These are phyloP conservation scores for Coemansia sp. DNA, from an alignment of 192 early-diverging fungal species.

Conservation along the genomic window DNA sequence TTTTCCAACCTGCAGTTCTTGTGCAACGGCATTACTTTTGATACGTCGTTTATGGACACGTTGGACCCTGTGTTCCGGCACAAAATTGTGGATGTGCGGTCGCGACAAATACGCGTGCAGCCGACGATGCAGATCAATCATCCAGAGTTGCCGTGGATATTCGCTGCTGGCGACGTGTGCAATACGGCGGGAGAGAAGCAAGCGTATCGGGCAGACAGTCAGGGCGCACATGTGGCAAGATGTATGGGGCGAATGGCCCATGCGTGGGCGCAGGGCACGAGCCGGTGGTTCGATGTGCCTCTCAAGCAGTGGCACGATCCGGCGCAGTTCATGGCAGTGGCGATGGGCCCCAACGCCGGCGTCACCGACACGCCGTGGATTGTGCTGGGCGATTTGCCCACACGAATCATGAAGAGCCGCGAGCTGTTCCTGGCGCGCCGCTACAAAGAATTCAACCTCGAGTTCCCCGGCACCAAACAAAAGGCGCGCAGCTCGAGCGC, in stretches of 20 bases:
- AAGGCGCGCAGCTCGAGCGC: background rate
- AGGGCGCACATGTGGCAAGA: slow-evolving; percentile 45
- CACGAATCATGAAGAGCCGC: slow-evolving; percentile 51
- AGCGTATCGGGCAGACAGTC: slow-evolving; percentile 49
- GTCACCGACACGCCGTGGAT: slow-evolving; percentile 55
- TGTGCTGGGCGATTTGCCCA: slow-evolving; percentile 50
- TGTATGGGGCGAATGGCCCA: slow-evolving; percentile 54
- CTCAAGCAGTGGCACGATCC: slow-evolving; percentile 53
- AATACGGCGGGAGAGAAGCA: slow-evolving; percentile 50
- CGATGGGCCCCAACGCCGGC: slow-evolving; percentile 45
- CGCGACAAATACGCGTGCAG: slow-evolving; percentile 62
- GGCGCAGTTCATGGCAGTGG: slow-evolving; percentile 49
- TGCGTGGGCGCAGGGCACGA: slow-evolving; percentile 39
- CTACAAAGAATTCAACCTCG: slow-evolving; percentile 50
- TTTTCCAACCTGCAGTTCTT: slow-evolving; percentile 61
- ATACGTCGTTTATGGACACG: slow-evolving; percentile 59
- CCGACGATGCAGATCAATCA: slow-evolving; percentile 74
- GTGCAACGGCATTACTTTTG: slow-evolving; percentile 70
- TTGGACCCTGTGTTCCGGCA: slow-evolving; percentile 50
- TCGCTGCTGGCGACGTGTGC: slow-evolving; percentile 67
- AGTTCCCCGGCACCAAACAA: slow-evolving; percentile 39
- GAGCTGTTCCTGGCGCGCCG: slow-evolving; percentile 53
- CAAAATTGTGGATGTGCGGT: slow-evolving; percentile 53
- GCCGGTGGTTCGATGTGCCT: slow-evolving; percentile 39
- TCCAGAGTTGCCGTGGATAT: slow-evolving; percentile 65